phyloP scores from a whole-genome alignment of 1,284 basidiomycete genomes.

The Ganoderma resinaceum region DNA sequence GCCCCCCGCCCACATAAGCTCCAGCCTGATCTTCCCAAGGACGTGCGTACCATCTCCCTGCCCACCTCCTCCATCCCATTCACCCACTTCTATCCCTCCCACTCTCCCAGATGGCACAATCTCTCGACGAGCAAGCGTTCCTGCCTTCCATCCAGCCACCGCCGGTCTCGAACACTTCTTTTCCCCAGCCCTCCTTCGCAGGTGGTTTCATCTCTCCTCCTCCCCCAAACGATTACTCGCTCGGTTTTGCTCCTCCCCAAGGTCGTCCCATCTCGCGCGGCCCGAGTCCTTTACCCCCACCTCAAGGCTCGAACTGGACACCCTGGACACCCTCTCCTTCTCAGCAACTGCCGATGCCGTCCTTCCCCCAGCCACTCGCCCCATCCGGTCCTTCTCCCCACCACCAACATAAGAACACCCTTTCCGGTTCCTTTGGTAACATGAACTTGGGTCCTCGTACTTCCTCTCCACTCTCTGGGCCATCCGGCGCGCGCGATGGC shows the following conservation, averaged over 20 bases:
- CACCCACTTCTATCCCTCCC: conserved; percentile 14
- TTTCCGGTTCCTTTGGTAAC: conserved; percentile 32
- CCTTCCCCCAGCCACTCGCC: conserved; percentile 27
- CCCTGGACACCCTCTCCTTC: conserved; percentile 41
- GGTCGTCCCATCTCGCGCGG: conserved; percentile 31
- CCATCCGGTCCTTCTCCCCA: conserved; percentile 27
- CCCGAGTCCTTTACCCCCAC: conserved; percentile 38
- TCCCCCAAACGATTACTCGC: conserved; percentile 11
- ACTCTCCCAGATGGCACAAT: conserved; percentile 64
- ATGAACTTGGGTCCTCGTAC: conserved; percentile 29
- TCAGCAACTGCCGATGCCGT: conserved; percentile 25
- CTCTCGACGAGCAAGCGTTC: conserved; percentile 47
- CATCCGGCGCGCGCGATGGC: conserved; percentile 28
- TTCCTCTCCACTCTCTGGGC: conserved; percentile 30
- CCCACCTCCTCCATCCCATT: conserved; percentile 8
- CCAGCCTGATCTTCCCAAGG: conserved; percentile 66
- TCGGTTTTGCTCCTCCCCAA: conserved; percentile 35
- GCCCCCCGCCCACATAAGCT: conserved; percentile 74
- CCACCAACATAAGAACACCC: conserved; percentile 32
- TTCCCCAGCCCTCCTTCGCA: conserved; percentile 14
- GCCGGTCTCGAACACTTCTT: conserved; percentile 23
- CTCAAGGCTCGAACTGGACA: conserved; percentile 40
- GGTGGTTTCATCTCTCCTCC: neutral
- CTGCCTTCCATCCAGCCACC: conserved; percentile 24
- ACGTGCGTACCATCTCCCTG: conserved; percentile 51